Evolutionary conservation across 2,329 filamentous ascomycete genomes (phyloP), one percentile per base, ranked within the genome.

Genomic region (Nothopassalora personata): DNA sequence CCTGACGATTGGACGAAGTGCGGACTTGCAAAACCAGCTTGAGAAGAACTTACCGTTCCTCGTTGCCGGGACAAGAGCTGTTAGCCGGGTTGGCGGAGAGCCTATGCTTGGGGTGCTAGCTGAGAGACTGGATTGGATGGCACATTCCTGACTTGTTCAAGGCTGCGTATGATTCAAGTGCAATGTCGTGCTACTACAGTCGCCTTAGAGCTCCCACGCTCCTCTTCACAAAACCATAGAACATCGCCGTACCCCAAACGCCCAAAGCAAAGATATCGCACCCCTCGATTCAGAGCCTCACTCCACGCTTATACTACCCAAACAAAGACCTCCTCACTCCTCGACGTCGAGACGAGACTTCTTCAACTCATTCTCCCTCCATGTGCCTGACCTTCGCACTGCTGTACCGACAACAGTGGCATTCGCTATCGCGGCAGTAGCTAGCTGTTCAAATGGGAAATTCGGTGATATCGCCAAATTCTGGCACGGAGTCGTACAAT

Each of bases 51-150:
- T 91, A 30, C 77, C 81, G 0, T 96, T 96, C 71, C 80, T 94
- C 13, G 81, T 81, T 2, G 85, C 86, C 53, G 91, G 89, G 0
- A 71, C 97, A 63, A 83, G 87, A 56, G 87, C 88, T 9, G 84
- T 94, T 9, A 86, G 90, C 53, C 82, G 91, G 66, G 88, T 87
- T 34, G 87, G 88, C 51, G 85, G 85, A 30, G 85, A 90, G 74
- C 80, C 68, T 69, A 82, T 86, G 70, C 93, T 91, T 88, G 90
- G 94, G 73, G 84, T 88, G 60, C 72, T 96, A 60, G 90, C 89
- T 0, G 90, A 96, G 72, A 89, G 88, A 77, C 73, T 96, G 48
- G 88, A 92, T 31, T 62, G 60, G 60, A 51, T 51, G 49, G n/a
- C 18, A 34, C 7, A 7, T 13, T 19, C 49, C 11, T 19, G 30